Conservation (phyloP, 139 green algal species). For the Monoraphidium neglectum region DNA sequence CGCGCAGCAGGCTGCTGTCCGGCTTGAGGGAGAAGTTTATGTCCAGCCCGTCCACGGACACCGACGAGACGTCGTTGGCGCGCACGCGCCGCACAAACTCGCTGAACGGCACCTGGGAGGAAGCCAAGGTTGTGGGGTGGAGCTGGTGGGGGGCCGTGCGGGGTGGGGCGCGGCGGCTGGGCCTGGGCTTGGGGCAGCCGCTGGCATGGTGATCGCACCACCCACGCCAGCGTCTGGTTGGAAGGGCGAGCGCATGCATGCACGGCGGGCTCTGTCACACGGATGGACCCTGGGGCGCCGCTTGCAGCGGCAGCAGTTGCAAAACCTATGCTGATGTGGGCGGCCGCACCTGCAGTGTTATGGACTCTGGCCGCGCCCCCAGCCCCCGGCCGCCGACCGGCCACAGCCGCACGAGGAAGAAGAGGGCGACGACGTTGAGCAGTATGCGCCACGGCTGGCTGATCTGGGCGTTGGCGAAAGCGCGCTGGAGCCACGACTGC, state of each 20-base stretch:
- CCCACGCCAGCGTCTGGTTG: no score
- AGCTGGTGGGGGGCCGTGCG: neutral
- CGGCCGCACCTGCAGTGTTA: constrained; percentile 24
- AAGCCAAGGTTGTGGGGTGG: constrained; percentile 2
- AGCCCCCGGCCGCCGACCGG: constrained; percentile 37
- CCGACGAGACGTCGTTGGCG: constrained; percentile 66
- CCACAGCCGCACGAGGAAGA: constrained; percentile 69
- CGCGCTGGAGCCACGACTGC: constrained; percentile 5
- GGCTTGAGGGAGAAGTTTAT: constrained; percentile 59
- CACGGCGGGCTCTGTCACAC: no score
- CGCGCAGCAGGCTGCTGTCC: constrained; percentile 24
- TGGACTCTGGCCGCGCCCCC: constrained; percentile 26
- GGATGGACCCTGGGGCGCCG: no score
- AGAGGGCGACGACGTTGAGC: constrained; percentile 56
- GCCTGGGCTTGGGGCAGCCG: no score
- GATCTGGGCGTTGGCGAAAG: neutral
- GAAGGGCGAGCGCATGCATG: no score
- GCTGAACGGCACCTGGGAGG: constrained; percentile 59
- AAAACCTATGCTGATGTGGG: no score
- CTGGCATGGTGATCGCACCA: no score
- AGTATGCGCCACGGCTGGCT: constrained; percentile 40
- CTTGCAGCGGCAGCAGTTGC: no score
- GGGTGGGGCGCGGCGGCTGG: neutral
- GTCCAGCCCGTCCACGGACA: constrained; percentile 74
- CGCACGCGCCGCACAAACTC: constrained; percentile 77